Conservation (phyloP, 2,329 filamentous ascomycete genomes). For the Spiromastix sp. region DNA sequence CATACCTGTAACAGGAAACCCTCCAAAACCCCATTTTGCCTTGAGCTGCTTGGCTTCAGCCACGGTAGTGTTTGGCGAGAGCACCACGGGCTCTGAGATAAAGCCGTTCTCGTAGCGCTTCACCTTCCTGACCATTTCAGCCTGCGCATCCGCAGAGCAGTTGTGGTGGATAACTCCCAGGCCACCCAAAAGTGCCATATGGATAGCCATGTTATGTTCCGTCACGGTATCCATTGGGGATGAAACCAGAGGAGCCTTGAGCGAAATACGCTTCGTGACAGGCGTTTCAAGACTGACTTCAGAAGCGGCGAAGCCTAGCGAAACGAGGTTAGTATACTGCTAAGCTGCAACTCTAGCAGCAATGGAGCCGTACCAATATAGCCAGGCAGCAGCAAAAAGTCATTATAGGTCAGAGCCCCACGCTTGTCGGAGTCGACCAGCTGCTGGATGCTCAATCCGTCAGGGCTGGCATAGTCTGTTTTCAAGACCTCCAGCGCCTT, state of each 20-base stretch:
- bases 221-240: slow-evolving; percentile 99
- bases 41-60: slow-evolving; percentile 85
- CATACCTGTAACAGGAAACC: slow-evolving; percentile 97
- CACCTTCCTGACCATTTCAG: slow-evolving; percentile 98
- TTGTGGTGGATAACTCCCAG: slow-evolving; percentile 94
- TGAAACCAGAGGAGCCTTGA: slow-evolving; percentile 95
- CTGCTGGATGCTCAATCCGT: slow-evolving; percentile 79
- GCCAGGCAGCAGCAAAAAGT: slow-evolving; percentile 91
- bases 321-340: slow-evolving; percentile 1
- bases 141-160: slow-evolving; percentile 93
- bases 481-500: slow-evolving; percentile 71
- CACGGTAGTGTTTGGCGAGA: slow-evolving; percentile 77
- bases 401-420: slow-evolving; percentile 95
- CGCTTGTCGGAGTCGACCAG: slow-evolving; percentile 85
- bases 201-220: slow-evolving; percentile 98
- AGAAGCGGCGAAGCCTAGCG: slow-evolving; percentile 72
- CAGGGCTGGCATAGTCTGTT: slow-evolving; percentile 62
- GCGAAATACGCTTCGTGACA: slow-evolving; percentile 85
- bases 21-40: slow-evolving; percentile 97
- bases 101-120: slow-evolving; percentile 99
- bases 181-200: slow-evolving; percentile 53
- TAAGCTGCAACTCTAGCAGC: not conserved
- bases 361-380: slow-evolving; percentile 61
- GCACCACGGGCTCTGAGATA: slow-evolving; percentile 90
- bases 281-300: slow-evolving; percentile 81